Evolutionary conservation across 164 flowering plant species (phyloP), one percentile per base, ranked within the genome.

Genomic region (Euptelea pleiosperma): DNA sequence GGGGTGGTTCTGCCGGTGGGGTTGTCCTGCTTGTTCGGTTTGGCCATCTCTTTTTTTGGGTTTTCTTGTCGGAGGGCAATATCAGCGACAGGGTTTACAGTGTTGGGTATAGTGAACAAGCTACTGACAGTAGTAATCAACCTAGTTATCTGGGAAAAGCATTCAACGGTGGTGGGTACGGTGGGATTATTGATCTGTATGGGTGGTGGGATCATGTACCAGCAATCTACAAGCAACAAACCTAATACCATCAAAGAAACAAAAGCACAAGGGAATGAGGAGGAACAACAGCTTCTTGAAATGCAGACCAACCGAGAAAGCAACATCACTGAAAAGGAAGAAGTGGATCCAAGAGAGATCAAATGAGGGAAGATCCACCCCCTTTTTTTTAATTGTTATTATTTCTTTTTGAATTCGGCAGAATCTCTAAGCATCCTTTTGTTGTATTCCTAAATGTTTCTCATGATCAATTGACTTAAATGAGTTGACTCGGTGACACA

Each of bases 71-170:
- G 98, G 4, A 79, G 79, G 70, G 89, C 96, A 11, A 87, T 93
- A 22, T 92, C 98, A 40, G 98, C 98, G 0, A 89, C 98, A 0
- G 97, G 98, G 4, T 92, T 89, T 58, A 89, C 96, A 16, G 97
- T 93, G 59, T 84, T 93, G 66, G 99, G 99, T 19, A 83, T 93
- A 29, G 97, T 93, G 50, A 90, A 90, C 76, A 93, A 90, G 76
- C 71, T 90, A 5, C 45, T 90, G 63, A 89, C 96, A 1, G 91
- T 89, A 8, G 93, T 88, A 55, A 86, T 90, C 51, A 93, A 90
- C 77, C 66, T 90, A 47, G 63, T 88, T 33, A 74, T 93, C 19
- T 93, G 98, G 98, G 97, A 93, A 61, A 93, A 90, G 71, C 97
- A 93, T 69, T 89, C 98, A 3, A 82, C 89, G 0, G 37, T 80